Percentiles rank a stretch among this genome's conserved stretches.
Evolutionary conservation across 345 rosid genomes (phyloP).

Genomic region (Passiflora organensis): DNA sequence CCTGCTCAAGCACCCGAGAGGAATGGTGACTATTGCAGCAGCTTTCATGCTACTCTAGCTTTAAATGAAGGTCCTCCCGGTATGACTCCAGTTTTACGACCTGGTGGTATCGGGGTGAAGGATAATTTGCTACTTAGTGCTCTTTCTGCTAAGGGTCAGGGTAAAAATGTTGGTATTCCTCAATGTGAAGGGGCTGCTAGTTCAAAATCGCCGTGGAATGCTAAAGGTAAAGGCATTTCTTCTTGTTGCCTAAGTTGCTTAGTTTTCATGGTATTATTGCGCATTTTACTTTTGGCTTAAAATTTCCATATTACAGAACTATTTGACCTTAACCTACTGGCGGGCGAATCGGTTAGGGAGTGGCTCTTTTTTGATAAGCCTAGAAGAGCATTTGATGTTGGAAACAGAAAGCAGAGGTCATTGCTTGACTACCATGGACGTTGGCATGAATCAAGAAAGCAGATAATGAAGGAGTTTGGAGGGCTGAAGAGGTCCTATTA

Average conservation of each 20-base stretch:
- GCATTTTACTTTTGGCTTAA: not conserved
- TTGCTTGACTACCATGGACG: slow-evolving; percentile 81
- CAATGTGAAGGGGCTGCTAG: slow-evolving; percentile 83
- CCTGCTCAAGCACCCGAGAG: slow-evolving; percentile 66
- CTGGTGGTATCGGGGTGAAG: slow-evolving; percentile 67
- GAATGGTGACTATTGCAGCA: slow-evolving; percentile 62
- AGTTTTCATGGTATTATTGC: not conserved
- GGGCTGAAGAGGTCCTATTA: slow-evolving; percentile 85
- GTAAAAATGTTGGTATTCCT: slow-evolving; percentile 85
- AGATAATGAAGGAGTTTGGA: slow-evolving; percentile 64
- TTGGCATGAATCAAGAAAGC: slow-evolving; percentile 95
- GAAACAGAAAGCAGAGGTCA: slow-evolving; percentile 89
- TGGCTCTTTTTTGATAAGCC: slow-evolving; percentile 95
- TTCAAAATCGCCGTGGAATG: slow-evolving; percentile 81
- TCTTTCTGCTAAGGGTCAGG: slow-evolving; percentile 55
- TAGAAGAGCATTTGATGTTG: slow-evolving; percentile 80
- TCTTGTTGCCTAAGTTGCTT: not conserved
- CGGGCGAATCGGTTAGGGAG: slow-evolving; percentile 69
- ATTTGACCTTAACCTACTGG: slow-evolving; percentile 56
- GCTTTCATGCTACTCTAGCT: slow-evolving; percentile 64
- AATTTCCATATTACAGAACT: slow-evolving; percentile 47
- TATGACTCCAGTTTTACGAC: slow-evolving; percentile 59
- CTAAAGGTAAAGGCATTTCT: slow-evolving; percentile 46
- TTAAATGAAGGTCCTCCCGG: slow-evolving; percentile 60
- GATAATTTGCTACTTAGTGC: slow-evolving; percentile 61